Evolutionary conservation across 2,329 filamentous ascomycete species (phyloP), one percentile per base, ranked within the genome.

Genomic region (Ceratocystis harringtonii): DNA sequence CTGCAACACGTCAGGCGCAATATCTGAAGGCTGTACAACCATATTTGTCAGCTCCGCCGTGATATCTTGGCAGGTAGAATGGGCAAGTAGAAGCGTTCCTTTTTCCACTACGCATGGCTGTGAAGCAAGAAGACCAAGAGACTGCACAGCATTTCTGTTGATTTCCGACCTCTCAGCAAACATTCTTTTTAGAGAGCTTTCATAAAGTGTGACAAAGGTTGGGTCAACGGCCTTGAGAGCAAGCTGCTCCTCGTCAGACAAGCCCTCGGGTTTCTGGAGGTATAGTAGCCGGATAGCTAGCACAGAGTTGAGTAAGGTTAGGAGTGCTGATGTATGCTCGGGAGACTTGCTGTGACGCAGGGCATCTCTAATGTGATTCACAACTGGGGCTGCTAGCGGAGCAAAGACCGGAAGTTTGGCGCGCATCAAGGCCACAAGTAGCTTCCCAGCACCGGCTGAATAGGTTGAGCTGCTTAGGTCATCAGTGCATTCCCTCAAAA

Each of bases 391-490:
- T 2, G 78, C 75, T 70, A 78, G 76, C 44, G 79, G 72, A 6
- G 77, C 74, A 69, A 84, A 84, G 0, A 80, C 77, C 28, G 74
- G 72, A 3, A 75, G 71, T 43, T 76, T 79, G 15, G 80, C 78
- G 50, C 78, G 80, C 64, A 80, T 71, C 3, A 83, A 76, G 62
- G 79, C 78, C 65, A 80, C 76, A 7, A 84, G 72, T 6, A 84
- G 73, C 48, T 80, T 76, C 5, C 81, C 81, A 7, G 81, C 79
- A 5, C 78, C 74, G 41, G 78, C 77, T 0, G 79, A 76, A 68
- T 84, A 84, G 12, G 77, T 78, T 2, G 79, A 75, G 66, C 79
- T 83, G 3, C 77, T 76, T 22, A 84, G 72, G 65, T 84, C 82
- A 32, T 79, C 77, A 15, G 78, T 75, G 66, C 81, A 79, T 69